Conservation (phyloP, 2,329 filamentous ascomycete species). For the Aureobasidium zeae region DNA sequence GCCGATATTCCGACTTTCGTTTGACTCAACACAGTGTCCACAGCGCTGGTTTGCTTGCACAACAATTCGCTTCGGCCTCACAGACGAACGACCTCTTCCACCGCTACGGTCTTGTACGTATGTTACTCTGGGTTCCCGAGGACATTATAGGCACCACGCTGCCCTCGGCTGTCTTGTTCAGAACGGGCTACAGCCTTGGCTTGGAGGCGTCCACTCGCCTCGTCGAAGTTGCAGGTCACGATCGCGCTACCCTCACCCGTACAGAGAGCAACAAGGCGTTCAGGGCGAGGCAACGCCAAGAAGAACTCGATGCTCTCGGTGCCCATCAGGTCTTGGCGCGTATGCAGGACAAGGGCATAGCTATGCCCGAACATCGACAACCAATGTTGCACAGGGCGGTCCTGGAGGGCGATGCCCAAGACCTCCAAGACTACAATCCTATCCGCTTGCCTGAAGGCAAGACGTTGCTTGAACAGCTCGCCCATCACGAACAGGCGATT, state of each 20-base stretch:
- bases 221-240: conserved; percentile 29
- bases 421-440: conserved; percentile 3
- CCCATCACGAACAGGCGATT: background rate
- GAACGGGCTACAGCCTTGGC: conserved; percentile 50
- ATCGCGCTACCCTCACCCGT: background rate
- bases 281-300: background rate
- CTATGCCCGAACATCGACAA: conserved; percentile 13
- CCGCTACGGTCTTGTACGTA: conserved; percentile 66
- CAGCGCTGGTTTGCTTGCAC: conserved; percentile 38
- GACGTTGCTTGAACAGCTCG: background rate
- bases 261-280: background rate
- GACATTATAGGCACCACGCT: conserved; percentile 51
- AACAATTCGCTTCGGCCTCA: conserved; percentile 53
- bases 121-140: conserved; percentile 63
- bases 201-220: conserved; percentile 53
- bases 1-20: conserved; percentile 16
- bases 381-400: background rate
- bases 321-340: conserved; percentile 3
- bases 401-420: conserved; percentile 9
- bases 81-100: conserved; percentile 47
- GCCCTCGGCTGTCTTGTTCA: conserved; percentile 48
- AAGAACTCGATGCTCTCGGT: conserved; percentile 1
- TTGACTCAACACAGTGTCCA: background rate
- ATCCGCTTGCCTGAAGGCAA: background rate
- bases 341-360: conserved; percentile 14